Evolutionary conservation across 495 filamentous ascomycete species (phyloP).

Genomic region (Penicillium parvum): DNA sequence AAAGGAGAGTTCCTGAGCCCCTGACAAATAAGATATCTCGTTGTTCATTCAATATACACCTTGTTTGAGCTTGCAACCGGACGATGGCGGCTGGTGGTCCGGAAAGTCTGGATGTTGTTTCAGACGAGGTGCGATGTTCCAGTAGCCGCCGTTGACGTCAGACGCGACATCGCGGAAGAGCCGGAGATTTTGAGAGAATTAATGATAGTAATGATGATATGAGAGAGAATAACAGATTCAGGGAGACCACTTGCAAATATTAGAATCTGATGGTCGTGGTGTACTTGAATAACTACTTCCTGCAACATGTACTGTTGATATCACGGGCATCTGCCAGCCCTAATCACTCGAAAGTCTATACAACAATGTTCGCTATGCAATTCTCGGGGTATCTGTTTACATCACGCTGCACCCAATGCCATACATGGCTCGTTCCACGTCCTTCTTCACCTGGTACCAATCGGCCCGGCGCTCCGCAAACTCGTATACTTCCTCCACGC

Average conservation of each 20-base stretch:
- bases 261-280: too few species aligned
- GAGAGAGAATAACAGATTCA: too few species aligned
- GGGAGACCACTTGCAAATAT: too few species aligned
- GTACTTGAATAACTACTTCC: too few species aligned
- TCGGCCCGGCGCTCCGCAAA: constrained; percentile 92
- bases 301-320: too few species aligned
- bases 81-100: constrained; percentile 6
- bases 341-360: constrained; percentile 9
- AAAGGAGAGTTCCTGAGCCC: constrained; percentile 1
- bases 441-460: constrained; percentile 81
- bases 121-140: constrained; percentile 18
- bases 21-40: neutral
- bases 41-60: neutral
- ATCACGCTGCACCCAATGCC: constrained; percentile 85
- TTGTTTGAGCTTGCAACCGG: constrained; percentile 13
- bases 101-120: constrained; percentile 19
- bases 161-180: constrained; percentile 8
- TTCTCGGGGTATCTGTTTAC: constrained; percentile 44
- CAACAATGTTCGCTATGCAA: constrained; percentile 22
- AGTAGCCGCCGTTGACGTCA: constrained; percentile 38
- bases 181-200: neutral
- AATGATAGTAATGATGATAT: neutral
- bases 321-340: too few species aligned
- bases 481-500: constrained; percentile 95
- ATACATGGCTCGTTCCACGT: constrained; percentile 97